These are phyloP conservation scores for Terana coerulea DNA, from an alignment of 768 basidiomycete genomes.

Conservation along the genomic window DNA sequence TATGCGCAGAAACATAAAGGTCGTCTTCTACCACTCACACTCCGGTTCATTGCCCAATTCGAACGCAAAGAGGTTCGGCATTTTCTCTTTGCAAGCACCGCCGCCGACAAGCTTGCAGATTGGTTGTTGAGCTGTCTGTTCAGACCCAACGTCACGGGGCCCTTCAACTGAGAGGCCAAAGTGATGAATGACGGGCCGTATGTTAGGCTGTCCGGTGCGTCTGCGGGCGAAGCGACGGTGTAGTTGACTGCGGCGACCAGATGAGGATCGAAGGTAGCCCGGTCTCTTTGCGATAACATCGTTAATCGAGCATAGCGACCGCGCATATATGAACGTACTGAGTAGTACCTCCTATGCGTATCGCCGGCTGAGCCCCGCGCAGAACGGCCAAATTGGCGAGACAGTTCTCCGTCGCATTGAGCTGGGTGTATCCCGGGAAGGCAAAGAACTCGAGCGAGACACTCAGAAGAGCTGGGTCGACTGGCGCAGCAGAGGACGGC, in stretches of 20 bases:
- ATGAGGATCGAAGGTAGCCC: constrained; percentile 34
- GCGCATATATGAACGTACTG: constrained; percentile 25
- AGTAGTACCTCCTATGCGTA: constrained; percentile 37
- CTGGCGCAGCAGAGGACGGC: constrained; percentile 23
- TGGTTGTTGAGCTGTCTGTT: constrained; percentile 36
- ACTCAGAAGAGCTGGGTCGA: constrained; percentile 31
- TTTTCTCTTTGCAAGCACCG: constrained; percentile 26
- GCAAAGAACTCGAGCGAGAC: constrained; percentile 37
- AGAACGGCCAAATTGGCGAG: constrained; percentile 28
- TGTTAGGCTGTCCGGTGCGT: constrained; percentile 31
- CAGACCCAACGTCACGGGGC: constrained; percentile 34
- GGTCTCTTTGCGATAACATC: constrained; percentile 29
- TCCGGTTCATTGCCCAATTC: constrained; percentile 39
- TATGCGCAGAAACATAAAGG: neutral
- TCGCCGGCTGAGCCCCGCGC: constrained; percentile 30
- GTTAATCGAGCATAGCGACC: neutral
- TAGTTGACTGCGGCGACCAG: constrained; percentile 32
- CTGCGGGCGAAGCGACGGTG: constrained; percentile 32
- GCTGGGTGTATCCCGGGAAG: constrained; percentile 32
- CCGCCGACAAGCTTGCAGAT: constrained; percentile 30
- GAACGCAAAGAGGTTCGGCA: constrained; percentile 33
- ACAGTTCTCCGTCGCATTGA: constrained; percentile 31
- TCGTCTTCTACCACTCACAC: constrained; percentile 26
- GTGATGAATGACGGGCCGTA: constrained; percentile 28
- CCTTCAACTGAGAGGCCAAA: constrained; percentile 29